Evolutionary conservation across 176 grass and related monocot species (phyloP).

Genomic region (Aegilops longissima): DNA sequence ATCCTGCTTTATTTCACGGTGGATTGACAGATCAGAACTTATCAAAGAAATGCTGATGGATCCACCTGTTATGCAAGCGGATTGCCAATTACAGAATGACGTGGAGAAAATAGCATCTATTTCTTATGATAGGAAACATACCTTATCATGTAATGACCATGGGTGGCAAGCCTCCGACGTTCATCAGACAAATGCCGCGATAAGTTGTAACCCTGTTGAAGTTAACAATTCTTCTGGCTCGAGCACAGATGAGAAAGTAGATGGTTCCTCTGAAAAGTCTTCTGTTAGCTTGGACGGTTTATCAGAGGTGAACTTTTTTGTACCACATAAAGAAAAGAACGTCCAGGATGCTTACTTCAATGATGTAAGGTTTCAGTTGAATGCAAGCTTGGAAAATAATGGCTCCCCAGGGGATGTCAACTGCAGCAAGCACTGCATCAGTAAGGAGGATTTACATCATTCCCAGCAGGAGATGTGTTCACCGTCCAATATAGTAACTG

Average conservation of each 20-base stretch:
- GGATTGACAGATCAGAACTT: conserved; percentile 20
- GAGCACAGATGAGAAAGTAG: conserved; percentile 31
- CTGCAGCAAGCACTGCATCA: conserved; percentile 28
- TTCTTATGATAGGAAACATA: conserved; percentile 40
- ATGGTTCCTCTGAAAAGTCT: conserved; percentile 33
- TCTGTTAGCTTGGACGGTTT: conserved; percentile 35
- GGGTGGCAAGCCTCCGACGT: conserved; percentile 39
- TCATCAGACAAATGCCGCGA: conserved; percentile 16
- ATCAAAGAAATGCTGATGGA: conserved; percentile 68
- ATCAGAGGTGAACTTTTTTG: conserved; percentile 12
- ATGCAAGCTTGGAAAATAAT: conserved; percentile 26
- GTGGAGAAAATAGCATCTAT: conserved; percentile 48
- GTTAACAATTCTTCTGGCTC: conserved; percentile 29
- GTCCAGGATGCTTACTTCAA: conserved; percentile 23
- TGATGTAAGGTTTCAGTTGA: conserved; percentile 39
- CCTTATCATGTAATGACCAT: conserved; percentile 39
- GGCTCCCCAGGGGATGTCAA: conserved; percentile 22
- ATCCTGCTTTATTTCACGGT: conserved; percentile 22
- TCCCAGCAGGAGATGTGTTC: conserved; percentile 26
- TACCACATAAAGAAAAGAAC: conserved; percentile 15
- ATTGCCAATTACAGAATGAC: conserved; percentile 51
- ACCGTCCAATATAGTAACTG: conserved; percentile 20
- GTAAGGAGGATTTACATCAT: conserved; percentile 35
- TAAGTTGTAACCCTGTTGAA: conserved; percentile 19
- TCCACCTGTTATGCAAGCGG: conserved; percentile 57